phyloP scores from a whole-genome alignment of 2,329 filamentous ascomycete genomes.

The Penicillium sp. region DNA sequence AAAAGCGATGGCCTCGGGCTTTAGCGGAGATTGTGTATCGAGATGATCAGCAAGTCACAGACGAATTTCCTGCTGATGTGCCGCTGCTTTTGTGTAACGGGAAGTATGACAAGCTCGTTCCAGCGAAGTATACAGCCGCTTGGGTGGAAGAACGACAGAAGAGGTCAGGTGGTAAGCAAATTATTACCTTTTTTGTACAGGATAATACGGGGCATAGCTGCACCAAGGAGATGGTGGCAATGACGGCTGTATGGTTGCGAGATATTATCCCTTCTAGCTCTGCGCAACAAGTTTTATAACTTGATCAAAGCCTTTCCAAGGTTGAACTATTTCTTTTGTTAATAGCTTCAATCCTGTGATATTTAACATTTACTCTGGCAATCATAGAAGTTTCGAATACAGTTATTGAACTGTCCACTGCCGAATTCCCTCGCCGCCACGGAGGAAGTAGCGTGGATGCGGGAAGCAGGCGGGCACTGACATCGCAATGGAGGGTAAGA shows the following conservation, averaged over 20 bases:
- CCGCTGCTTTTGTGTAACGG: constrained; percentile 3
- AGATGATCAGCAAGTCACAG: neutral
- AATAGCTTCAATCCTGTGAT: too few relatives aligned
- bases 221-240: constrained; percentile 4
- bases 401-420: too few relatives aligned
- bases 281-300: neutral
- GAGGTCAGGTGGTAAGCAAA: neutral
- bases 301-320: neutral
- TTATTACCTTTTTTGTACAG: constrained; percentile 4
- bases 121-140: neutral
- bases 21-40: neutral
- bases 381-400: too few relatives aligned
- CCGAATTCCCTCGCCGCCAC: too few relatives aligned
- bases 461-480: too few relatives aligned
- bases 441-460: too few relatives aligned
- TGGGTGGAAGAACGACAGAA: neutral
- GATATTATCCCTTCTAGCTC: constrained; percentile 1
- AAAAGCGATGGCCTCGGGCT: neutral
- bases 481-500: too few relatives aligned
- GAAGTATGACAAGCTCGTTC: neutral
- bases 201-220: constrained; percentile 4
- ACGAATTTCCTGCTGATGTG: neutral
- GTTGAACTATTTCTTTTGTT: too few relatives aligned
- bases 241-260: constrained; percentile 2
- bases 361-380: too few relatives aligned